A percentile compares a stretch with the other conserved stretches of the same genome.
These are phyloP conservation scores for Hypoxylon sp. DNA, from an alignment of 2,329 filamentous ascomycete species.

Conservation along the genomic window DNA sequence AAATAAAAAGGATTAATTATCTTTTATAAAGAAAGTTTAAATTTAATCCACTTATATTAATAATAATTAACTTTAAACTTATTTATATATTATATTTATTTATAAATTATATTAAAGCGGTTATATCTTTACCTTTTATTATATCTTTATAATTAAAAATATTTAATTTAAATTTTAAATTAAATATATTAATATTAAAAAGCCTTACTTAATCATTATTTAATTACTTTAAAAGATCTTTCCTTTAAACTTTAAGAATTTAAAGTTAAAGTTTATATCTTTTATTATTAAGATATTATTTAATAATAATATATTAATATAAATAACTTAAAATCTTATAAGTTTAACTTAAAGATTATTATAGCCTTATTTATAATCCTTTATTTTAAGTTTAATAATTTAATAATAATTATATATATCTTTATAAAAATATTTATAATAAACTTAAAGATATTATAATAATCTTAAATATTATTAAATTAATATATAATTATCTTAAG, in stretches of 20 bases:
- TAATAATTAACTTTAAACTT: too few species aligned
- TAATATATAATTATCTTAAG: not conserved
- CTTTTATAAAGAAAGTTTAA: too few species aligned
- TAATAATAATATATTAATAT: not conserved
- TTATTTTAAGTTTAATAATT: not conserved
- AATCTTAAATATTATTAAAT: not conserved
- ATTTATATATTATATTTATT: too few species aligned
- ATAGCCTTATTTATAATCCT: not conserved
- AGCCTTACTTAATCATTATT: not conserved
- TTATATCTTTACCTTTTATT: not conserved
- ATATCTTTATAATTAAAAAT: not conserved
- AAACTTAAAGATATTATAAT: not conserved
- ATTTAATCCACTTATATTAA: too few species aligned
- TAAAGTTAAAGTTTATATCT: too few species aligned
- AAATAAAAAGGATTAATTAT: too few species aligned
- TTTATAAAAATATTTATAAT: not conserved
- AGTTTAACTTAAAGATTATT: not conserved
- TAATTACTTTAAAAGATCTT: not conserved
- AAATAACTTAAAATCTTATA: not conserved
- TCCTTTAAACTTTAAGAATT: too few species aligned
- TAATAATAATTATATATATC: not conserved
- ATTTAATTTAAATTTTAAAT: conserved; percentile 4
- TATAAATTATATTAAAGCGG: too few species aligned
- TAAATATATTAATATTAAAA: not conserved
- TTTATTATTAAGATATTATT: not conserved